Percentiles rank a stretch among this genome's conserved stretches.
phyloP scores from a whole-genome alignment of 441 rosid species.

The Kokia cookei region DNA sequence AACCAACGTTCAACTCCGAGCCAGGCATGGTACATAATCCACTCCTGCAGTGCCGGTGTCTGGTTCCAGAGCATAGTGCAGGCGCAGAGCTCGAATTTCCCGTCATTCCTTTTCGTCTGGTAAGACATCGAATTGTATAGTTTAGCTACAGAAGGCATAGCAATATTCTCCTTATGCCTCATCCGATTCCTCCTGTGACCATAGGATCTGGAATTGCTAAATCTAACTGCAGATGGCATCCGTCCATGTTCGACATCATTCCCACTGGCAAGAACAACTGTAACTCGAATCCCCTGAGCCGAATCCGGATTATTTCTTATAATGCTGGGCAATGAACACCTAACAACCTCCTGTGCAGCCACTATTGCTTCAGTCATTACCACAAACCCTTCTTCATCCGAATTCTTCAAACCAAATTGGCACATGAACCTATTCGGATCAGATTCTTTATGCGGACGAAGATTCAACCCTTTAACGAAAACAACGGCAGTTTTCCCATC shows the following conservation, averaged over 20 bases:
- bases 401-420: slow-evolving; percentile 45
- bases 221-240: slow-evolving; percentile 44
- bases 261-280: slow-evolving; percentile 25
- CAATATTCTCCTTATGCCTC: slow-evolving; percentile 18
- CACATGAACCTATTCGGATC: slow-evolving; percentile 64
- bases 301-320: slow-evolving; percentile 36
- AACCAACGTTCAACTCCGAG: slow-evolving; percentile 94
- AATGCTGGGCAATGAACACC: slow-evolving; percentile 71
- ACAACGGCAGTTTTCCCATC: slow-evolving; percentile 66
- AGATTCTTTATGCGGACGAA: slow-evolving; percentile 65
- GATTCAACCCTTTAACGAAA: slow-evolving; percentile 84
- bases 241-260: slow-evolving; percentile 19
- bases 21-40: slow-evolving; percentile 91
- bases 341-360: slow-evolving; percentile 86
- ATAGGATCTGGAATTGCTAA: slow-evolving; percentile 14
- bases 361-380: slow-evolving; percentile 52
- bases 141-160: slow-evolving; percentile 60
- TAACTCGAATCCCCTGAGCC: slow-evolving; percentile 50
- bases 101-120: slow-evolving; percentile 15
- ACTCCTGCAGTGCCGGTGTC: slow-evolving; percentile 67
- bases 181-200: slow-evolving; percentile 11
- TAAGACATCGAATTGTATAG: slow-evolving; percentile 21
- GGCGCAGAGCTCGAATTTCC: slow-evolving; percentile 68
- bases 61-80: slow-evolving; percentile 98
- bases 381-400: slow-evolving; percentile 27